Conservation (phyloP, 352 stramenopile species). For the Lagenidium giganteum region DNA sequence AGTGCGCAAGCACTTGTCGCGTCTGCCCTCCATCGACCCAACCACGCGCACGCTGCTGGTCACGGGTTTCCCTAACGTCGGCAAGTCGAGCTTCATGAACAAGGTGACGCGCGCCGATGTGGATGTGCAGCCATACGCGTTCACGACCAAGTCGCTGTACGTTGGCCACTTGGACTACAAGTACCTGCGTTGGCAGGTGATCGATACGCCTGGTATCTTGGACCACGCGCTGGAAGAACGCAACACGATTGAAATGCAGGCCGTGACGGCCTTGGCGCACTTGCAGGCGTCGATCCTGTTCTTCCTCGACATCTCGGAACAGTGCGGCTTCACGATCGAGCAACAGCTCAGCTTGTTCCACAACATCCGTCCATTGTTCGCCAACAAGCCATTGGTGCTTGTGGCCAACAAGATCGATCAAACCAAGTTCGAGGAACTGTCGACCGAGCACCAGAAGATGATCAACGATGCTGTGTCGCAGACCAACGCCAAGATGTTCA, state of each 20-base stretch:
- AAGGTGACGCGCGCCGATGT: constrained; percentile 99
- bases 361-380: constrained; percentile 98
- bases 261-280: constrained; percentile 98
- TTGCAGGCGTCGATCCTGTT: constrained; percentile 99
- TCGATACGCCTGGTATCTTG: constrained; percentile 99
- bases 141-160: constrained; percentile 99
- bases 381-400: constrained; percentile 98
- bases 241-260: constrained; percentile 99
- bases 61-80: constrained; percentile 99
- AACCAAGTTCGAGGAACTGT: constrained; percentile 90
- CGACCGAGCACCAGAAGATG: constrained; percentile 62
- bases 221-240: constrained; percentile 99
- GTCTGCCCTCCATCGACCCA: constrained; percentile 98
- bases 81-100: constrained; percentile 99
- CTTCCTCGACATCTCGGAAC: constrained; percentile 99
- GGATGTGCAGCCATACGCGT: constrained; percentile 99
- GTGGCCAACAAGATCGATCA: constrained; percentile 99
- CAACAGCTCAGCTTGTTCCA: constrained; percentile 97
- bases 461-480: constrained; percentile 73
- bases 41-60: constrained; percentile 98
- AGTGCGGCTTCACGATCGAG: constrained; percentile 99
- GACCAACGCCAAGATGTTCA: constrained; percentile 92
- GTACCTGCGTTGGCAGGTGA: constrained; percentile 99
- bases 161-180: constrained; percentile 99
- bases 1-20: constrained; percentile 97